A percentile compares a stretch with the other conserved stretches of the same genome.
Evolutionary conservation across 2,329 filamentous ascomycete species (phyloP).

Genomic region (Apiospora koreana): DNA sequence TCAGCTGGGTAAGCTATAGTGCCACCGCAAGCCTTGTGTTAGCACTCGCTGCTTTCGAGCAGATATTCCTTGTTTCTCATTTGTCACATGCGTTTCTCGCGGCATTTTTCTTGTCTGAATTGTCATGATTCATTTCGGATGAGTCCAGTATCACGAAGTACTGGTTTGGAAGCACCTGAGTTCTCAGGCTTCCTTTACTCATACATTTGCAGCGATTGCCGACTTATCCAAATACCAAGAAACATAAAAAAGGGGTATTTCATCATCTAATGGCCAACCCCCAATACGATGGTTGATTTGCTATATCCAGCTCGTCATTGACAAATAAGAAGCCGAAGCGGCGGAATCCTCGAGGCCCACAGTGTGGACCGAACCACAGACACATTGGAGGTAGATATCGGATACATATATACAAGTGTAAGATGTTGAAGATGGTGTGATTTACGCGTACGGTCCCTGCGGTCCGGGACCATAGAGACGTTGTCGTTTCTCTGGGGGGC

Average conservation of each 20-base stretch:
- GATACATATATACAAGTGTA: constrained; percentile 11
- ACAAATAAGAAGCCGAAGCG: neutral
- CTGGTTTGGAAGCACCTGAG: neutral
- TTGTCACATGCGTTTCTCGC: neutral
- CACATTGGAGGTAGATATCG: neutral
- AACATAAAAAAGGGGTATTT: constrained; percentile 6
- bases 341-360: neutral
- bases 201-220: neutral
- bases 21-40: neutral
- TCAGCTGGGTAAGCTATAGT: neutral
- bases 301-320: neutral
- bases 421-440: neutral
- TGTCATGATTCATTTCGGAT: constrained; percentile 3
- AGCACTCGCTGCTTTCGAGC: neutral
- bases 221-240: neutral
- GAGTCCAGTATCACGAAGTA: neutral
- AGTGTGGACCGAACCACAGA: neutral
- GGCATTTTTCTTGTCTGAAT: neutral
- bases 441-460: constrained; percentile 9
- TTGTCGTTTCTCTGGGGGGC: constrained; percentile 17
- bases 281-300: neutral
- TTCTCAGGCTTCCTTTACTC: neutral
- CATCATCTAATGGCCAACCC: constrained; percentile 5
- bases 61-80: neutral
- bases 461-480: constrained; percentile 13